Evolutionary conservation across 108 stramenopile genomes (phyloP).

Genomic region (Nitzschia sp.): DNA sequence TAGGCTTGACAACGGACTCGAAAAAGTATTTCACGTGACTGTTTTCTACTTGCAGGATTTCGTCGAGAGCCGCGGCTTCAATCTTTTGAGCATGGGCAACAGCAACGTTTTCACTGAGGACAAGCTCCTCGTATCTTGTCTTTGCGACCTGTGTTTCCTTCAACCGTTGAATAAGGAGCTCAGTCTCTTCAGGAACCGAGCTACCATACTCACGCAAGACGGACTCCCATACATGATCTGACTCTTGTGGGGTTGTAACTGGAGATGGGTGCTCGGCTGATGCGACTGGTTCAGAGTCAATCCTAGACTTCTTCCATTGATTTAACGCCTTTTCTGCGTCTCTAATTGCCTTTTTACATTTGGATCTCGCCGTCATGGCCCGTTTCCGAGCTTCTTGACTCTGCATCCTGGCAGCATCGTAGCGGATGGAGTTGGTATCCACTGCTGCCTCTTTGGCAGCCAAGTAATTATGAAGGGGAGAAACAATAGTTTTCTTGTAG

Average conservation of each 20-base stretch:
- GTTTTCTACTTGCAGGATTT: constrained; percentile 52
- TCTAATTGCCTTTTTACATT: constrained; percentile 10
- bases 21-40: constrained; percentile 52
- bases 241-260: neutral
- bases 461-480: constrained; percentile 5
- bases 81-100: constrained; percentile 42
- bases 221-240: constrained; percentile 27
- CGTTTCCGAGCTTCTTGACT: constrained; percentile 17
- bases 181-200: constrained; percentile 10
- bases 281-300: neutral
- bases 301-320: constrained; percentile 21
- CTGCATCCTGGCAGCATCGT: constrained; percentile 11
- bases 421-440: constrained; percentile 8
- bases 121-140: constrained; percentile 37
- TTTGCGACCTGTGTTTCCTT: constrained; percentile 40
- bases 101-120: constrained; percentile 49
- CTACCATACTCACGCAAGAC: constrained; percentile 14
- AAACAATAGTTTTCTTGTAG: constrained; percentile 8
- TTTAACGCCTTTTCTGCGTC: constrained; percentile 18
- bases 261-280: neutral
- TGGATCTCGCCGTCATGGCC: constrained; percentile 5
- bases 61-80: constrained; percentile 53
- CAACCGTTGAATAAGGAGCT: constrained; percentile 15
- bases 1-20: constrained; percentile 18
- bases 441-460: constrained; percentile 1